Evolutionary conservation across 768 basidiomycete species (phyloP).

Genomic region (Inosperma sp.): DNA sequence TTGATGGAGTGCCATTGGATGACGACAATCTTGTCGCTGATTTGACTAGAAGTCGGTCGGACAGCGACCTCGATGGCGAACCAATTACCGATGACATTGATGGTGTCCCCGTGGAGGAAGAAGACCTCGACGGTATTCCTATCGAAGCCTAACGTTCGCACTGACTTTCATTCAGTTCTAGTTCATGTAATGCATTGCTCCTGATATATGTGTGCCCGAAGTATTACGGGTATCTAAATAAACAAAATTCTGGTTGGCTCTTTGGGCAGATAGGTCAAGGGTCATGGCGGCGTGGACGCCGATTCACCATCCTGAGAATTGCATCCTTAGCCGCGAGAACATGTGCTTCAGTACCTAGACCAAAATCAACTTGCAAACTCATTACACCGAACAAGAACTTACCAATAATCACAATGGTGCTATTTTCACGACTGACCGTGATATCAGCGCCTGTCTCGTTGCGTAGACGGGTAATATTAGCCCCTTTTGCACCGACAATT

Average conservation of each 20-base stretch:
- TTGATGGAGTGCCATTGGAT: constrained; percentile 29
- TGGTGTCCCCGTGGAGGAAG: constrained; percentile 35
- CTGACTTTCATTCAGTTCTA: constrained; percentile 1
- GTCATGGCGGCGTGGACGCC: constrained; percentile 40
- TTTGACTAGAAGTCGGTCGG: constrained; percentile 23
- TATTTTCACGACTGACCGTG: constrained; percentile 84
- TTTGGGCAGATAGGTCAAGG: too few relatives aligned
- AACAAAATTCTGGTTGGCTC: background rate
- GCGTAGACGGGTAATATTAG: constrained; percentile 84
- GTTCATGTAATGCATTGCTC: constrained; percentile 7
- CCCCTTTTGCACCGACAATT: constrained; percentile 88
- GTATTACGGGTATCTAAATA: background rate
- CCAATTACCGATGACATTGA: constrained; percentile 34
- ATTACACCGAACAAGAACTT: constrained; percentile 24
- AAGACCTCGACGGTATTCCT: constrained; percentile 46
- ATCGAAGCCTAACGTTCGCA: constrained; percentile 28
- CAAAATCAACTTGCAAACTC: background rate
- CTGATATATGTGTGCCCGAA: constrained; percentile 3
- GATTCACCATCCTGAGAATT: constrained; percentile 55
- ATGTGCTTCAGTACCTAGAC: constrained; percentile 60
- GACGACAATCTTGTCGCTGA: constrained; percentile 37
- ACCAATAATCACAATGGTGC: constrained; percentile 85
- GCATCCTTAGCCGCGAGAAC: constrained; percentile 72
- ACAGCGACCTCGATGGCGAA: constrained; percentile 37
- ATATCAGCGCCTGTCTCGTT: constrained; percentile 90